phyloP scores from a whole-genome alignment of 352 stramenopile species.

The Pythium aristosporum region DNA sequence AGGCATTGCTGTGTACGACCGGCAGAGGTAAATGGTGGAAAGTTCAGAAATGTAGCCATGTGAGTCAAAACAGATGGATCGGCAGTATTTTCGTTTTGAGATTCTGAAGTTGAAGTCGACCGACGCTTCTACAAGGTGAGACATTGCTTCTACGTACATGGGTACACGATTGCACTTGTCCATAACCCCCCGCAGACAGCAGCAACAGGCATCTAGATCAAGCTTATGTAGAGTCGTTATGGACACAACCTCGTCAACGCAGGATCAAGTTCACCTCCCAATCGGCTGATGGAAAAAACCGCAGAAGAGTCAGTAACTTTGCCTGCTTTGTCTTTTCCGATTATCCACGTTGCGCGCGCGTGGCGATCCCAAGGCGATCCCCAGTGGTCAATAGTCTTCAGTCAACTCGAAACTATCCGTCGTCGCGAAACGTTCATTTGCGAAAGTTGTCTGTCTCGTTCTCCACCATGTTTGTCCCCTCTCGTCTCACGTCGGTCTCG shows the following conservation, averaged over 20 bases:
- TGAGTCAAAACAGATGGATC: not conserved
- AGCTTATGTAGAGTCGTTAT: conserved; percentile 1
- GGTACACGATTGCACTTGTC: not conserved
- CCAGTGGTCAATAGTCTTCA: not conserved
- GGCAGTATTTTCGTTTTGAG: not conserved
- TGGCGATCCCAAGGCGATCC: no score
- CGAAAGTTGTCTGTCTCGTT: conserved; percentile 6
- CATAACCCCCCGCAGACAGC: not conserved
- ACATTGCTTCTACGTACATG: not conserved
- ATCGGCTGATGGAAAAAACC: not conserved
- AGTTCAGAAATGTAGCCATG: conserved; percentile 11
- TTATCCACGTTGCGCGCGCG: no score
- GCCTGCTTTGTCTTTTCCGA: not conserved
- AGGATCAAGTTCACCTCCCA: conserved; percentile 2
- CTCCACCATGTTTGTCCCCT: conserved; percentile 1
- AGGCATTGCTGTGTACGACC: no score
- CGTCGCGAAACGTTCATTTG: not conserved
- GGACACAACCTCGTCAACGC: not conserved
- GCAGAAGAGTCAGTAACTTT: not conserved
- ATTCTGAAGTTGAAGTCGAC: not conserved
- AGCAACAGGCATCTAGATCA: not conserved
- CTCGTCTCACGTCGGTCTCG: not conserved
- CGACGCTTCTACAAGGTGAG: not conserved
- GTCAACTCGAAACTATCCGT: not conserved
- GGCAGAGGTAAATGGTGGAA: no score